These are phyloP conservation scores for Eimeria brunetti DNA, from an alignment of 169 alveolate species.

Conservation along the genomic window DNA sequence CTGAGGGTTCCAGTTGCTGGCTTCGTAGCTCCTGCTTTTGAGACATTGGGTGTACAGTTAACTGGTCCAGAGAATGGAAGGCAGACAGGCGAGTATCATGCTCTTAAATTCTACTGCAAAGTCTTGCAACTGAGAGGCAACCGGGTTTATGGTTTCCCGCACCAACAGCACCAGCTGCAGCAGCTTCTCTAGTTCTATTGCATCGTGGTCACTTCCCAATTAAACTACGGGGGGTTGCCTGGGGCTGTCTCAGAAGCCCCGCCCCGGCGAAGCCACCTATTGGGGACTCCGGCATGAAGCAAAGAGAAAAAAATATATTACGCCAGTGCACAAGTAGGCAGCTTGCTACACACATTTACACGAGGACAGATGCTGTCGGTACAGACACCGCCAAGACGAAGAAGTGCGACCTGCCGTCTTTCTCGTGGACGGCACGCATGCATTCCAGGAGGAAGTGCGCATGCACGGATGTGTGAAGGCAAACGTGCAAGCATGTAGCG, in stretches of 20 bases:
- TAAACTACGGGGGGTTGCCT: slow-evolving; percentile 85
- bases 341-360: not conserved
- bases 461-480: not conserved
- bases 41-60: not conserved
- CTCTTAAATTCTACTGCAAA: slow-evolving; percentile 41
- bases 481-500: not conserved
- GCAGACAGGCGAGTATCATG: slow-evolving; percentile 64
- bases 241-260: slow-evolving; percentile 70
- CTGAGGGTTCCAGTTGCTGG: not conserved
- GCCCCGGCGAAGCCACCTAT: not conserved
- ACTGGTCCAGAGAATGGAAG: slow-evolving; percentile 23
- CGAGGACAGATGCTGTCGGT: not conserved
- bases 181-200: slow-evolving; percentile 81
- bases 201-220: slow-evolving; percentile 84
- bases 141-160: slow-evolving; percentile 58
- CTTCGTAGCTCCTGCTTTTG: not conserved
- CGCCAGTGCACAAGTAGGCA: not conserved
- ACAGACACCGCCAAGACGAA: not conserved
- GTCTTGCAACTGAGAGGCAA: slow-evolving; percentile 51
- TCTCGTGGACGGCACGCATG: not conserved
- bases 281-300: not conserved
- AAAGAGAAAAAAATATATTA: not conserved
- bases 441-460: not conserved
- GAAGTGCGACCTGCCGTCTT: not conserved
- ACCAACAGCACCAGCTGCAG: slow-evolving; percentile 56